Conservation (phyloP, 306 rosid species). For the Phaseolus lunatus region DNA sequence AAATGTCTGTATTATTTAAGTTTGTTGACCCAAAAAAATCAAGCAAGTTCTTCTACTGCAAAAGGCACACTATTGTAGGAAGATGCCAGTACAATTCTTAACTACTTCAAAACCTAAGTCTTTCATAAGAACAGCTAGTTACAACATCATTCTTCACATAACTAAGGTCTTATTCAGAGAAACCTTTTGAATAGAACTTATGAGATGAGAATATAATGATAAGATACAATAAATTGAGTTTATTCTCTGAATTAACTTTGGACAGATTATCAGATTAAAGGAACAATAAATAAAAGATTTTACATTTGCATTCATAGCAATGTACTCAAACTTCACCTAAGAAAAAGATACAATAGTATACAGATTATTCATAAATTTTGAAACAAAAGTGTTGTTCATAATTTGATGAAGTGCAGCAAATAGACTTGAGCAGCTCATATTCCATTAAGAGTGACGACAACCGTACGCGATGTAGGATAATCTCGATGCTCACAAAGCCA, state of each 20-base stretch:
- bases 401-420: neutral
- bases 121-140: no score
- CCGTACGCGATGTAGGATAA: neutral
- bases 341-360: neutral
- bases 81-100: no score
- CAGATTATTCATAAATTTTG: neutral
- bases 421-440: neutral
- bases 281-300: neutral
- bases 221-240: no score
- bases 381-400: neutral
- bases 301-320: neutral
- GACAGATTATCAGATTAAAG: neutral
- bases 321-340: neutral
- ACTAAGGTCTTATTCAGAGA: neutral
- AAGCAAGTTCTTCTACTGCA: no score
- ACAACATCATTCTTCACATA: neutral
- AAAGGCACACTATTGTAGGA: no score
- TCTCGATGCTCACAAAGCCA: conserved; percentile 11
- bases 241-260: no score
- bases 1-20: no score
- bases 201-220: no score
- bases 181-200: no score
- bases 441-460: neutral
- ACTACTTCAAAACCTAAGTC: no score
- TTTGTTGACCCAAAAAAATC: no score